These are phyloP conservation scores for Scytalidium lignicola DNA, from an alignment of 2,329 filamentous ascomycete species.

Conservation along the genomic window DNA sequence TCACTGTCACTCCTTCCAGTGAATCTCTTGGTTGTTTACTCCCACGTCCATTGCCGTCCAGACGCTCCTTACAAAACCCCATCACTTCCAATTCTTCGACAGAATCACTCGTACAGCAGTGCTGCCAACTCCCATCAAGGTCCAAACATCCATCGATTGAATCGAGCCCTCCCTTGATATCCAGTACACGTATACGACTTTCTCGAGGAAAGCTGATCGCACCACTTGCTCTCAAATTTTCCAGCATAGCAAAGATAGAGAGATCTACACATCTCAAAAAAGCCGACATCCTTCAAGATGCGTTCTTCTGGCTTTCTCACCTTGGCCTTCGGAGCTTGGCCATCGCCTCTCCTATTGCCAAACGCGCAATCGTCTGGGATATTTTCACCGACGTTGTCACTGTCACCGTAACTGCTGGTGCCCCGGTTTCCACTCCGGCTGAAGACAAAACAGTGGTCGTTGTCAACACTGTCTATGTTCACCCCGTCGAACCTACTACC, in stretches of 20 bases:
- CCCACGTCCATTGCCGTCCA: not conserved
- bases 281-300: slow-evolving; percentile 36
- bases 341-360: slow-evolving; percentile 28
- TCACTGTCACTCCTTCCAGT: slow-evolving; percentile 7
- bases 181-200: slow-evolving; percentile 9
- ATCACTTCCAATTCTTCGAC: slow-evolving; percentile 16
- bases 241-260: no score
- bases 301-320: slow-evolving; percentile 33
- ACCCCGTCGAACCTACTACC: slow-evolving; percentile 5
- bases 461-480: slow-evolving; percentile 16
- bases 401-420: slow-evolving; percentile 32
- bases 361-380: slow-evolving; percentile 20
- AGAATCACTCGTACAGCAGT: slow-evolving; percentile 24
- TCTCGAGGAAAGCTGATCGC: slow-evolving; percentile 18
- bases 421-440: slow-evolving; percentile 5
- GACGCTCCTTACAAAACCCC: not conserved
- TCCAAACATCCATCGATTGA: slow-evolving; percentile 6
- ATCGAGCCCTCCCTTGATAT: slow-evolving; percentile 10
- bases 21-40: not conserved
- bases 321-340: slow-evolving; percentile 30
- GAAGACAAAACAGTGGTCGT: slow-evolving; percentile 4
- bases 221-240: no score
- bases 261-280: no score
- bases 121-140: slow-evolving; percentile 21
- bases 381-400: slow-evolving; percentile 29